Evolutionary conservation across 1,284 basidiomycete genomes (phyloP), one percentile per base, ranked within the genome.

Genomic region (Irpex rosettiformis): DNA sequence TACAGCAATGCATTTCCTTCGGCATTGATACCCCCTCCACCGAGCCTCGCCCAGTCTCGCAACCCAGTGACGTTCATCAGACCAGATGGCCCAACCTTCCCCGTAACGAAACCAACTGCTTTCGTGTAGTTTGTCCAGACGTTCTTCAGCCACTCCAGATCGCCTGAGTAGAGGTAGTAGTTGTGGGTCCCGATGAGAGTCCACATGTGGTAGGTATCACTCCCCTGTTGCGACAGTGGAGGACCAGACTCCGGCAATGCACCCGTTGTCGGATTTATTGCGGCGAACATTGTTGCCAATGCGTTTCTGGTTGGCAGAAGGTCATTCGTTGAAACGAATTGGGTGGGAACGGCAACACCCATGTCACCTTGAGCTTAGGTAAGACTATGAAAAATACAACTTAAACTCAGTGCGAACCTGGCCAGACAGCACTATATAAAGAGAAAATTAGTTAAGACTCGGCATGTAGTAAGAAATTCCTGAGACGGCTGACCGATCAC

Each of bases 311-410:
- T 81, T 0, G 84, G 79, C 0, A 82, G 58, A 1, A 85, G 74
- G 61, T 84, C 83, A 63, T 82, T 80, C 0, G 82, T 84, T 0
- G 82, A 83, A 1, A 85, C 83, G 61, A 84, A 84, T 62, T 81
- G 78, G 0, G 83, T 79, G 0, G 83, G 83, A 3, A 84, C 82
- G 0, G 83, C 82, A 25, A 85, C 82, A 7, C 83, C 83, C 83
- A 85, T 85, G 64, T 85, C 83, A 49, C 81, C 79, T 79, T 47
- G 10, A 53, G 22, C 49, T 51, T 4, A 13, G 49, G 40, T 21
- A 55, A 22, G 21, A n/a, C 13, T 18, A 18, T 30, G 16, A 45
- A 16, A 16, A 28, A 47, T 27, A 29, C n/a, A 28, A 45, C 27
- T 11, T 25, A 24, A 28, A 42, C 10, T 7, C 30, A 3, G 11